Evolutionary conservation across 2,329 filamentous ascomycete species (phyloP), one percentile per base, ranked within the genome.

Genomic region (Ambrosiella cleistominuta): DNA sequence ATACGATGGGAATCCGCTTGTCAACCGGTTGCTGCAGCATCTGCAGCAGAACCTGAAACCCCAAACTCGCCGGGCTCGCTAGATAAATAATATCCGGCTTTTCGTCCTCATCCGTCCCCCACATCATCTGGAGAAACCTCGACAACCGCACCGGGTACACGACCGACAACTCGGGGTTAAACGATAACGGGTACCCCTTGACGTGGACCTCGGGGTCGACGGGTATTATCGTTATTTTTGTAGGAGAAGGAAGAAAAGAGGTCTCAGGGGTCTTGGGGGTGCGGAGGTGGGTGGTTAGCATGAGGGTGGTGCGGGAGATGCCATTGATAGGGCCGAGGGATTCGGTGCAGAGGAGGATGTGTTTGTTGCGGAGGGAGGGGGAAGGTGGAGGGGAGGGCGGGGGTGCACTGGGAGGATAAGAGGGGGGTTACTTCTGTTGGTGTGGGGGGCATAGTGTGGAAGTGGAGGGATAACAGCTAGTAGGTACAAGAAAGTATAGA

Each of bases 261-360:
- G 81, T 78, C 64, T 75, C 69, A 58, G 73, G 69, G 38, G 74
- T 77, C 60, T 77, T 72, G 13, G 83, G 83, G 45, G 83, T 70
- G 58, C 81, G 76, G 17, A 86, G 71, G 63, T 86, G 83, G 65
- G 81, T 78, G 57, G 86, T 79, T 56, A 86, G 74, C 72, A 81
- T 85, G 63, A 82, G 71, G 0, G 83, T 86, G 3, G 83, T 86
- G 61, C 82, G 75, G 64, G 80, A 84, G 51, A 86, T 83, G n/a
- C 83, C 83, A 65, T 86, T 86, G 66, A 86, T 80, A 0, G 83
- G 83, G 2, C 82, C 83, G 60, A 85, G 82, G 0, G 82, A 86
- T 66, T 86, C 83, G 12, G 82, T 86, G 61, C 82, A 83, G 7
- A 86, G 74, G 7, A 86, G 69, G 61, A 86, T 74, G 62, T 76